Evolutionary conservation across 306 rosid species (phyloP).

Genomic region (Cicer chorassanicum): DNA sequence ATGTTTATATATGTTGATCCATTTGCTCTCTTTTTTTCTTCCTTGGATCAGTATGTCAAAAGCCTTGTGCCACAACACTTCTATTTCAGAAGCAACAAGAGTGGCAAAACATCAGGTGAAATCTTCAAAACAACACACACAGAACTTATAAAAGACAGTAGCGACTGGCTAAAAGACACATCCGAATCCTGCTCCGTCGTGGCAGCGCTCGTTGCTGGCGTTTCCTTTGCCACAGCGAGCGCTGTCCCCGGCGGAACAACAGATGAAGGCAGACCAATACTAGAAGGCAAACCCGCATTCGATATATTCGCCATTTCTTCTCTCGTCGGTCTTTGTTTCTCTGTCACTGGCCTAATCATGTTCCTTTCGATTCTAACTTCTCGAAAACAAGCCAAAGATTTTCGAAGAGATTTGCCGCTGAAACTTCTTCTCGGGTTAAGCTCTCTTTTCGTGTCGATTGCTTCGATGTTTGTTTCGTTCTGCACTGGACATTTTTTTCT

Average conservation of each 20-base stretch:
- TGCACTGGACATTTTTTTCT: conserved; percentile 59
- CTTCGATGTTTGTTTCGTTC: conserved; percentile 58
- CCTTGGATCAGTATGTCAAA: conserved; percentile 44
- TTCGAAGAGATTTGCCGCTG: conserved; percentile 49
- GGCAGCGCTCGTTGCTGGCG: conserved; percentile 50
- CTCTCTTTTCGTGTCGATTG: conserved; percentile 61
- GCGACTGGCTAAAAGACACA: conserved; percentile 50
- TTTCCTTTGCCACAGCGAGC: conserved; percentile 53
- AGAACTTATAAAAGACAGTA: neutral
- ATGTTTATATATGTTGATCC: too few relatives aligned
- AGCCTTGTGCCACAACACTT: conserved; percentile 38
- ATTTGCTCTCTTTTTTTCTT: neutral
- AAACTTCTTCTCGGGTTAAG: conserved; percentile 58
- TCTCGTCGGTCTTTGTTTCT: conserved; percentile 58
- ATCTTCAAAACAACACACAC: conserved; percentile 43
- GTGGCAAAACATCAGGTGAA: neutral
- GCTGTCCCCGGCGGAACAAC: conserved; percentile 54
- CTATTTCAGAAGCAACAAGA: conserved; percentile 1
- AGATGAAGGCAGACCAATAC: conserved; percentile 39
- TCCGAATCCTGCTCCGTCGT: conserved; percentile 54
- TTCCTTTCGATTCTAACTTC: conserved; percentile 72
- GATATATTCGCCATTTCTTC: conserved; percentile 56
- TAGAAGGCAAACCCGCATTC: conserved; percentile 50
- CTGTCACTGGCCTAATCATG: conserved; percentile 64
- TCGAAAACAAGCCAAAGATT: conserved; percentile 57